phyloP scores from a whole-genome alignment of 2,329 filamentous ascomycete species.

The Claviceps africana region DNA sequence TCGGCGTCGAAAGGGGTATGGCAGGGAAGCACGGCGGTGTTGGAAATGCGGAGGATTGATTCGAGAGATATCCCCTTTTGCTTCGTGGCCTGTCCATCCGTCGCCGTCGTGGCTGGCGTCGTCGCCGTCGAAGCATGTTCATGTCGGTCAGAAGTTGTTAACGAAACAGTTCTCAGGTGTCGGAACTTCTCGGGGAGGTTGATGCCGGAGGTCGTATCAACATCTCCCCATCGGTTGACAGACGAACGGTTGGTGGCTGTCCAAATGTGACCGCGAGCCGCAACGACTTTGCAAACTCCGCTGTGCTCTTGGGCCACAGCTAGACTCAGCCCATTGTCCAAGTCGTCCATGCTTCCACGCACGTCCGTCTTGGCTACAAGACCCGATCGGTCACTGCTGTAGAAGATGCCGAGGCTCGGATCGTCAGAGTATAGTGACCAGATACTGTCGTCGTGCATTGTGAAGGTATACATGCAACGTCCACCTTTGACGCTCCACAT shows the following conservation, averaged over 20 bases:
- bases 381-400: slow-evolving; percentile 85
- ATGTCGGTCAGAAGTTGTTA: slow-evolving; percentile 26
- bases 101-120: slow-evolving; percentile 14
- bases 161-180: slow-evolving; percentile 33
- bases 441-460: slow-evolving; percentile 97
- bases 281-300: slow-evolving; percentile 55
- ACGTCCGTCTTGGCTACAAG: slow-evolving; percentile 95
- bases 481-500: slow-evolving; percentile 94
- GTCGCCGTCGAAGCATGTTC: slow-evolving; percentile 21
- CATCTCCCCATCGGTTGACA: slow-evolving; percentile 80
- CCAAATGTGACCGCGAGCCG: slow-evolving; percentile 69
- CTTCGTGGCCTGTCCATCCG: slow-evolving; percentile 19
- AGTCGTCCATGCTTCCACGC: slow-evolving; percentile 46
- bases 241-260: slow-evolving; percentile 81
- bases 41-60: slow-evolving; percentile 70
- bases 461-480: slow-evolving; percentile 92
- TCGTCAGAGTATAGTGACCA: slow-evolving; percentile 91
- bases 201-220: slow-evolving; percentile 64
- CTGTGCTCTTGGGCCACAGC: slow-evolving; percentile 89
- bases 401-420: slow-evolving; percentile 76
- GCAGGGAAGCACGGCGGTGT: slow-evolving; percentile 62
- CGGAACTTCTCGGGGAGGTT: slow-evolving; percentile 44
- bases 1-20: slow-evolving; percentile 41
- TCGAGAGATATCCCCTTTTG: slow-evolving; percentile 61
- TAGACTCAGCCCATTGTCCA: slow-evolving; percentile 79